These are phyloP conservation scores for Beauveria brongniartii DNA, from an alignment of 2,329 filamentous ascomycete genomes.

Conservation along the genomic window DNA sequence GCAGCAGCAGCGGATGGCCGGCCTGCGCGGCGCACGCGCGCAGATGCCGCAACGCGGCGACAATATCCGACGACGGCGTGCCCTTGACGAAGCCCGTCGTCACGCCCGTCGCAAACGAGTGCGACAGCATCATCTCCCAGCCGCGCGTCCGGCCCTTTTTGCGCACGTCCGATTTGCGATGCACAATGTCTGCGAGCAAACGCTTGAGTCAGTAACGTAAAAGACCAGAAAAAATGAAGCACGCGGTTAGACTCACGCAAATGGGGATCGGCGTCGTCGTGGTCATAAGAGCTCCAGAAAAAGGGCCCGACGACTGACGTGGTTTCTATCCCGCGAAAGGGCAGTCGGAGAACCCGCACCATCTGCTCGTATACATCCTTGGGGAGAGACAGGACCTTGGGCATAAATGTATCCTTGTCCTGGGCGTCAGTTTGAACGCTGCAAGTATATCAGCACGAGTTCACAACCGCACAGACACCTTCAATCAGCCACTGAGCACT, in stretches of 20 bases:
- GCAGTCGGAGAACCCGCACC: slow-evolving; percentile 45
- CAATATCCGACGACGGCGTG: slow-evolving; percentile 48
- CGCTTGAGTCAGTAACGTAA: neutral
- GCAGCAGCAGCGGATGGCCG: slow-evolving; percentile 51
- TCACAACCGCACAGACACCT: neutral
- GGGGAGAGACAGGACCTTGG: slow-evolving; percentile 45
- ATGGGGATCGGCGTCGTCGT: slow-evolving; percentile 48
- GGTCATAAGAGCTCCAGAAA: slow-evolving; percentile 52
- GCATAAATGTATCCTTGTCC: slow-evolving; percentile 49
- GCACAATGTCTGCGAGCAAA: slow-evolving; percentile 43
- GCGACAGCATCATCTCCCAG: slow-evolving; percentile 56
- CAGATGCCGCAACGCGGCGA: slow-evolving; percentile 41
- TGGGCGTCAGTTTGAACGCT: slow-evolving; percentile 50
- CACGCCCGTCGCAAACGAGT: slow-evolving; percentile 45
- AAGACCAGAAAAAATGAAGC: neutral
- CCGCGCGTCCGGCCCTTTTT: slow-evolving; percentile 57
- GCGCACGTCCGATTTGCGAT: slow-evolving; percentile 57
- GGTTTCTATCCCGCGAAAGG: slow-evolving; percentile 50
- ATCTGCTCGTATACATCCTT: slow-evolving; percentile 45
- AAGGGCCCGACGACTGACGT: slow-evolving; percentile 53
- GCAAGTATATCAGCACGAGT: slow-evolving; percentile 3
- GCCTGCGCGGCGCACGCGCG: slow-evolving; percentile 39
- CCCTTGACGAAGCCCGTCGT: slow-evolving; percentile 56
- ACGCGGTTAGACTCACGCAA: slow-evolving; percentile 36
- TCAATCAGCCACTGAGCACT: slow-evolving; percentile 21